A percentile compares a stretch with the other conserved stretches of the same genome.
Evolutionary conservation across 2,329 filamentous ascomycete genomes (phyloP).

Genomic region (Chrysoporthe puriensis): DNA sequence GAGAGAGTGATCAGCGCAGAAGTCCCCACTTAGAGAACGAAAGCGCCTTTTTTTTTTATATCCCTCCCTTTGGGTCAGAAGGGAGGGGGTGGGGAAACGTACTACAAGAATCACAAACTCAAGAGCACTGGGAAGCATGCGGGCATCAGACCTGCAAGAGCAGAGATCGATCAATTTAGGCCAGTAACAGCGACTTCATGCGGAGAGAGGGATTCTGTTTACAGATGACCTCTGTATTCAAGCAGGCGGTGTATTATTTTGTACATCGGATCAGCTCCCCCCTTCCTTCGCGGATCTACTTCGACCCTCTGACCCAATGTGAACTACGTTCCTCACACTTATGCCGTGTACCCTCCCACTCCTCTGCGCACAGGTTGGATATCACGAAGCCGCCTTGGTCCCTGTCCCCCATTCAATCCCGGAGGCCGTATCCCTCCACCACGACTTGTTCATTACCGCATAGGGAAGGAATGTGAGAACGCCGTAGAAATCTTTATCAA

Average conservation of each 20-base stretch:
- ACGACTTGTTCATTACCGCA: conserved; percentile 21
- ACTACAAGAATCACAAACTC: background rate
- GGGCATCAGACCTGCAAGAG: too few relatives aligned
- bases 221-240: background rate
- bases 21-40: background rate
- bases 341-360: background rate
- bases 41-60: too few relatives aligned
- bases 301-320: background rate
- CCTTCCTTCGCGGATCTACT: background rate
- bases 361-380: conserved; percentile 10
- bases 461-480: conserved; percentile 20
- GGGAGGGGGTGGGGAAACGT: background rate
- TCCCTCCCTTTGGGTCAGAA: too few relatives aligned
- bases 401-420: conserved; percentile 4
- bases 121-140: too few relatives aligned
- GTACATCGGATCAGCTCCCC: conserved; percentile 2
- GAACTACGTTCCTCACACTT: conserved; percentile 4
- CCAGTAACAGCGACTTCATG: background rate
- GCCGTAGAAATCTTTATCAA: conserved; percentile 26
- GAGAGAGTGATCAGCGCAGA: background rate
- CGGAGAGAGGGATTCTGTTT: background rate
- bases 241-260: conserved; percentile 16
- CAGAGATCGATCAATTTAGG: too few relatives aligned
- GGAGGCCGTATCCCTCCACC: background rate
- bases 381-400: conserved; percentile 14